These are phyloP conservation scores for Heliamphora pulchella DNA, from an alignment of 179 eudicot genomes.

Conservation along the genomic window DNA sequence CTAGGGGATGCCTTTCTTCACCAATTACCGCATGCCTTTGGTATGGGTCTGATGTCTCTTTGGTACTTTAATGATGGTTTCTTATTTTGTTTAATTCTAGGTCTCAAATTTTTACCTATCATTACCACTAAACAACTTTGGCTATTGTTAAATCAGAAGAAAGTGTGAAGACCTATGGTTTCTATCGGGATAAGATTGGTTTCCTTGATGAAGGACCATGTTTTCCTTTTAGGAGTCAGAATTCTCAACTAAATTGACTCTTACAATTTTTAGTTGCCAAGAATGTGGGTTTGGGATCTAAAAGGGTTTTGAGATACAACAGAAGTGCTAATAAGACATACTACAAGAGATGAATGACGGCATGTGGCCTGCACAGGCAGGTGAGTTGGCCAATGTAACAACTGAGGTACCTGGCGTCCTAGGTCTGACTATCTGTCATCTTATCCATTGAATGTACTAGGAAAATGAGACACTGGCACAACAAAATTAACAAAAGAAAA, in stretches of 20 bases:
- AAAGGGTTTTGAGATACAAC: not conserved
- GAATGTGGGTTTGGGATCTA: not conserved
- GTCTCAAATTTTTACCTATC: not conserved
- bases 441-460: too few relatives aligned
- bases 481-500: not conserved
- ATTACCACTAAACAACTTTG: not conserved
- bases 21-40: conserved; percentile 94
- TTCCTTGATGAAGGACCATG: not conserved
- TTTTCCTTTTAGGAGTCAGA: not conserved
- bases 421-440: not conserved
- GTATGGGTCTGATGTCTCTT: conserved; percentile 36
- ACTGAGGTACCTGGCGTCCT: too few relatives aligned
- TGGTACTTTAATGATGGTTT: conserved; percentile 10
- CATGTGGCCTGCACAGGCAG: not conserved
- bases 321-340: not conserved
- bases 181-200: not conserved
- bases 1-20: conserved; percentile 96
- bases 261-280: not conserved
- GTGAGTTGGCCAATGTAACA: not conserved
- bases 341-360: not conserved
- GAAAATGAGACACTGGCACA: not conserved
- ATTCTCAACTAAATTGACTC: not conserved
- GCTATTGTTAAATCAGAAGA: not conserved
- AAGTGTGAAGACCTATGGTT: not conserved
- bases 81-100: not conserved